Evolutionary conservation across 2,329 filamentous ascomycete species (phyloP), one percentile per base, ranked within the genome.

Genomic region (Elsinoe necatrix): DNA sequence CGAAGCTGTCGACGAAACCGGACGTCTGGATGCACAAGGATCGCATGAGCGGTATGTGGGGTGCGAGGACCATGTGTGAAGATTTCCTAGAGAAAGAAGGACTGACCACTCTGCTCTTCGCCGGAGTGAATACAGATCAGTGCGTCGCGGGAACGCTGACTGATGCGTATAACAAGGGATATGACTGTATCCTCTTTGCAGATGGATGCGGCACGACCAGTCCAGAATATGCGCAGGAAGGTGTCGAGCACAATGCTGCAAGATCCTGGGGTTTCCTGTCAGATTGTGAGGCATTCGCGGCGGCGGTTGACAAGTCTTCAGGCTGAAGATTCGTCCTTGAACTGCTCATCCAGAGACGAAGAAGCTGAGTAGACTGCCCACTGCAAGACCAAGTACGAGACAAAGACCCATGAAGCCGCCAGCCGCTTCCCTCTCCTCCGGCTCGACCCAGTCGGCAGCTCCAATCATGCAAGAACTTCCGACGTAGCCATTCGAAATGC

Each of bases 341-440:
- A 37, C 12, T 14, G 35, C 39, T 64, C 57, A 61, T 4, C 65
- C 64, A 51, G 84, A 80, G 60, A 82, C 82, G 8, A 83, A 77
- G 71, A 97, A 98, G 69, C 91, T 97, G 68, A 95, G 70, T 64
- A 97, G 71, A 72, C 92, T 97, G n/a, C 93, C 93, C 21, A 79
- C 77, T 1, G 89, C 82, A 71, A 97, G 72, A 0, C 93, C 93
- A 4, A 81, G 82, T 16, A 96, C 88, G n/a, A 97, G 80, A 69
- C 86, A 89, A 61, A 96, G 71, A 2, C 87, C 86, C 93, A 98
- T 97, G 69, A 97, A 97, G 1, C 87, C 89, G 47, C 92, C 93
- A 0, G 90, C 85, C 4, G 89, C 91, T 73, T 95, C 90, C 31
- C 87, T 79, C 74, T 98, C 92, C 8, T 85, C 83, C 1, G 85